phyloP scores from a whole-genome alignment of 2,329 filamentous ascomycete species.

The Pseudohalonectria lignicola region DNA sequence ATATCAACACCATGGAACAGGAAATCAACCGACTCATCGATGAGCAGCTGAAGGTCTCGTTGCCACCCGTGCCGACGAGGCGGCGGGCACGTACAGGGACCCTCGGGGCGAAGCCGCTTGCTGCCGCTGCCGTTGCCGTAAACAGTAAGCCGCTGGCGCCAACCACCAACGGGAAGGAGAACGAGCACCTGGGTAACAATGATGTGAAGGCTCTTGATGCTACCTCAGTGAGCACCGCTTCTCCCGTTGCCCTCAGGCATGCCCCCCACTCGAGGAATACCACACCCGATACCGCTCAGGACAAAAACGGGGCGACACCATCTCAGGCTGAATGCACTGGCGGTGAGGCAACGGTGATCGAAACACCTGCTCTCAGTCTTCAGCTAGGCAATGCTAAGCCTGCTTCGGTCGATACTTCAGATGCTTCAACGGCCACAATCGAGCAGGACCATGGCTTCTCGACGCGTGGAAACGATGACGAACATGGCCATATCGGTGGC shows the following conservation, averaged over 20 bases:
- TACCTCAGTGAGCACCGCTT: too few species aligned
- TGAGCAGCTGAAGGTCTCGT: constrained; percentile 22
- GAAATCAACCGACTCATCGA: constrained; percentile 31
- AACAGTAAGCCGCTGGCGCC: constrained; percentile 8
- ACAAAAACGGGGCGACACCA: too few species aligned
- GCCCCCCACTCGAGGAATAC: too few species aligned
- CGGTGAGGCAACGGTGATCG: neutral
- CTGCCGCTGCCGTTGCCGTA: constrained; percentile 1
- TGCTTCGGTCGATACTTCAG: neutral
- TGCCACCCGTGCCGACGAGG: constrained; percentile 17
- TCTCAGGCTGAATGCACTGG: too few species aligned
- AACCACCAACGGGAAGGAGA: neutral
- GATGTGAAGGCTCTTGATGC: constrained; percentile 8
- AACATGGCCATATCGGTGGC: too few species aligned
- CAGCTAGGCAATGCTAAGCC: too few species aligned
- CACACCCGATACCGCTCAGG: too few species aligned
- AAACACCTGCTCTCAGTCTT: neutral
- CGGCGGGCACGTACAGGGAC: constrained; percentile 8
- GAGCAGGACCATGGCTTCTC: too few species aligned
- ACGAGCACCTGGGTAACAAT: constrained; percentile 4
- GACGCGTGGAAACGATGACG: too few species aligned
- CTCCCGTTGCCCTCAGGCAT: too few species aligned
- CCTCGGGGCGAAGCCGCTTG: neutral
- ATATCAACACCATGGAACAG: too few species aligned
- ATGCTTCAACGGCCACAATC: too few species aligned